phyloP scores from a whole-genome alignment of 768 basidiomycete genomes.

The Pisolithus microcarpus region DNA sequence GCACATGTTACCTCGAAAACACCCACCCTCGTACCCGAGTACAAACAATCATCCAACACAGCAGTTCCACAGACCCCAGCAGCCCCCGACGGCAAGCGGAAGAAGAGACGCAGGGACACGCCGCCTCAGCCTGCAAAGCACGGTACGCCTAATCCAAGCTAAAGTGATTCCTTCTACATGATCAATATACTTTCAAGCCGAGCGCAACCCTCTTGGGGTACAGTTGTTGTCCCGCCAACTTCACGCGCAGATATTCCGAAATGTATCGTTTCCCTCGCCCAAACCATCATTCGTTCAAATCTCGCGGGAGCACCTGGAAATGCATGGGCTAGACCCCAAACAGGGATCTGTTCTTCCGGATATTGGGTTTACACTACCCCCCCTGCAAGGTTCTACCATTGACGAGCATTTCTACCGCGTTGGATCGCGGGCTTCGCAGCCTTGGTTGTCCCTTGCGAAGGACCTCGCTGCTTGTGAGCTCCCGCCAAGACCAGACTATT shows the following conservation, averaged over 20 bases:
- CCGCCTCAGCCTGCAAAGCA: neutral
- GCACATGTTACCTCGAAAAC: constrained; percentile 3
- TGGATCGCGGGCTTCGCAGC: constrained; percentile 60
- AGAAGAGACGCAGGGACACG: neutral
- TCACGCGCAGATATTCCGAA: constrained; percentile 77
- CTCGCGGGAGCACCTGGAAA: constrained; percentile 70
- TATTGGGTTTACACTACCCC: constrained; percentile 73
- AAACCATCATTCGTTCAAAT: constrained; percentile 59
- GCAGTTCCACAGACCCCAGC: neutral
- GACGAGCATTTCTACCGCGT: constrained; percentile 86
- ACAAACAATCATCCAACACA: neutral
- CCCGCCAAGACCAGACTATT: constrained; percentile 54
- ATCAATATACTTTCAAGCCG: constrained; percentile 25
- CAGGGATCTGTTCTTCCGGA: constrained; percentile 79
- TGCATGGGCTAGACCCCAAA: constrained; percentile 73
- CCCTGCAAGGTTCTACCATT: constrained; percentile 72
- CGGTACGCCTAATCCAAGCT: constrained; percentile 1
- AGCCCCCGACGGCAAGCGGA: neutral
- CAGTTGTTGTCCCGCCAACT: constrained; percentile 81
- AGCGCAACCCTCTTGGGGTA: constrained; percentile 86
- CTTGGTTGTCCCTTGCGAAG: constrained; percentile 68
- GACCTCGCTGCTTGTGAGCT: constrained; percentile 45
- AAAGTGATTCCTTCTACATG: neutral
- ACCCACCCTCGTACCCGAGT: constrained; percentile 1
- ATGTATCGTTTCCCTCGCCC: constrained; percentile 57